Evolutionary conservation across 108 stramenopile genomes (phyloP), one percentile per base, ranked within the genome.

Genomic region (Licmophora abbreviata): DNA sequence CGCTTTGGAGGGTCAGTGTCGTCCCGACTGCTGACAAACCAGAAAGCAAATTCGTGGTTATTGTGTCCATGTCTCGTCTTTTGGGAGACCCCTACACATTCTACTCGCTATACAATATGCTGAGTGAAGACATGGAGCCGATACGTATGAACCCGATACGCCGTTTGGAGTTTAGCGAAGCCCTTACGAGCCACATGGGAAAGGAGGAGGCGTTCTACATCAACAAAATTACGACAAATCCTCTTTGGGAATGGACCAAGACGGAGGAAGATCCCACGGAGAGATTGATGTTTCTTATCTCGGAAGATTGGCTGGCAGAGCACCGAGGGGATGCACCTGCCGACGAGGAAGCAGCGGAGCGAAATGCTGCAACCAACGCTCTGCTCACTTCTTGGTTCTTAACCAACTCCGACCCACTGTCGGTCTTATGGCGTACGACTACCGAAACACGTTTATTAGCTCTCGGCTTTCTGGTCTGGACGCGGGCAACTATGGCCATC

Each of bases 51-150:
- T 54, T 71, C 29, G 64, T 60, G 24, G 48, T 71, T 2, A n/a
- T 71, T 14, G 48, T 29, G 21, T 57, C 54, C 45, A 71, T 71
- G 68, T 61, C 64, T 10, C 69, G 66, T 38, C 34, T 61, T 24
- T 66, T 51, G 10, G 69, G 69, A 15, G 69, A 71, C 23, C 64
- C 47, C 3, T 58, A 66, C 45, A 66, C 69, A 1, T 71, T 56
- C 33, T 71, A 71, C 50, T 60, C 55, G 17, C 51, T 71, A 22
- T 42, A 66, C 41, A 66, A 71, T 38, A 71, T 71, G 69, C 8
- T 71, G 10, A 31, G 56, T 20, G 59, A 50, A 23, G 34, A 29
- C 11, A 45, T 7, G 0, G 37, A 37, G 0, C 46, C 66, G 17
- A 37, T 28, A 14, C 33, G 53, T 14, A 30, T 71, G 48, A 66